Base-by-base conservation (phyloP, 2,329 filamentous ascomycete genomes). In the Ophiostoma sp. region DNA sequence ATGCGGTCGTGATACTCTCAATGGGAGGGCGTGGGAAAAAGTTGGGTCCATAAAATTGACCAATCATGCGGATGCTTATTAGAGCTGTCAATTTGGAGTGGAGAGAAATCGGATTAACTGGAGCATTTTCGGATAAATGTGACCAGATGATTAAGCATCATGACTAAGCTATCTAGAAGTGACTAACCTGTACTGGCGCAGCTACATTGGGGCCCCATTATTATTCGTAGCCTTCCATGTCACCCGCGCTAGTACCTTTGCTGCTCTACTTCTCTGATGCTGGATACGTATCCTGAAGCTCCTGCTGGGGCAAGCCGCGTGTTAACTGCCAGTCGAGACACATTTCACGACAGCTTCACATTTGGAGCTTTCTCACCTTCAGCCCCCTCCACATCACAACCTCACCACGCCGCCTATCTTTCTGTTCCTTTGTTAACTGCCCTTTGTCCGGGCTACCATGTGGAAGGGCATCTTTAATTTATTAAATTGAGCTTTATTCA, bases 271-370 rank as follows among this genome's bases (percentile, higher is more conserved):
- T 48, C 44, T 31, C 41, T 62, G 57, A 62, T 67, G 68, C 68
- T 68, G 68, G 70, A 72, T 72, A 72, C 72, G 72, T 72, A 72
- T 72, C 72, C 72, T 71, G 60, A 72, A 68, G 57, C 57, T 62
- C 69, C 69, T 33, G 23, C 52, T 57, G 52, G 52, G 52, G 52
- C 52, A 36, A 72, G 69, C 69, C 67, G 65, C 69, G 64, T 68
- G 64, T 69, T 69, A 66, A 69, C 68, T 74, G 68, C 67, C 67
- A 33, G 57, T 62, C 57, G 57, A 62, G 57, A 62, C 57, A 57
- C 52, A 73, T 71, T 74, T 73, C 72, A 73, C 74, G 69, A 57
- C 57, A 69, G 68, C 57, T 65, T 69, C 68, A 36, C 62, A 23
- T 64, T 23, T 64, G 60, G 62, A 23, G 62, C 35, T 15, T 65